These are phyloP conservation scores for Pholiota adiposa DNA, from an alignment of 1,284 basidiomycete species.

Conservation along the genomic window DNA sequence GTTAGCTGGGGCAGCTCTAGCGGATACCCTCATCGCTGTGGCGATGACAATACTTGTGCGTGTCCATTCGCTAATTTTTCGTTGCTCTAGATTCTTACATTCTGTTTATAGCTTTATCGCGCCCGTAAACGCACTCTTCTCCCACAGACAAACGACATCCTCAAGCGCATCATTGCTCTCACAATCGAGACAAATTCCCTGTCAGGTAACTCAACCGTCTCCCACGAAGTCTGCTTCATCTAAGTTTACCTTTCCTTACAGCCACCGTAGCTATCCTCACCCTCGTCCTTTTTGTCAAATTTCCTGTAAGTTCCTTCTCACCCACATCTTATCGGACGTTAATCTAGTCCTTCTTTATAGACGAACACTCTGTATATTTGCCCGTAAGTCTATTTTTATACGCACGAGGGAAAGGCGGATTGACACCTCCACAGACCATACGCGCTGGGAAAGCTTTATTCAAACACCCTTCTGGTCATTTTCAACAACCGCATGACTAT, in stretches of 20 bases:
- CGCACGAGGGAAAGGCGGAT: too few relatives aligned
- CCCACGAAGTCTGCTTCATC: background rate
- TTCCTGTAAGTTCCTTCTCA: background rate
- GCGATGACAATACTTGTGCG: background rate
- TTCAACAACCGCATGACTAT: conserved; percentile 8
- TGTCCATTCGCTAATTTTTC: background rate
- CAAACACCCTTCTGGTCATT: conserved; percentile 8
- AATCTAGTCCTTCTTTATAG: background rate
- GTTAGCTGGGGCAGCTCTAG: conserved; percentile 3
- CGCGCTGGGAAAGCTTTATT: conserved; percentile 5
- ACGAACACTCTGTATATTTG: conserved; percentile 3
- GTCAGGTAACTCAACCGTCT: background rate
- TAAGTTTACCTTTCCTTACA: background rate
- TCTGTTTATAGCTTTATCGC: background rate
- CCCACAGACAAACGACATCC: conserved; percentile 1
- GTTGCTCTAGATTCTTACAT: background rate
- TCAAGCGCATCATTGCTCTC: conserved; percentile 8
- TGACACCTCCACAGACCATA: background rate
- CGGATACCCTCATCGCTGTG: conserved; percentile 5
- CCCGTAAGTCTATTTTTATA: background rate
- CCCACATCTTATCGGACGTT: background rate
- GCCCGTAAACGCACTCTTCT: conserved; percentile 1
- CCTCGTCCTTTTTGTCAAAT: conserved; percentile 6
- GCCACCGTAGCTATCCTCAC: conserved; percentile 2
- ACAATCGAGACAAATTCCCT: conserved; percentile 6